Base-by-base conservation (phyloP, 805 yeast species). In the Metschnikowia baotianmanensis region DNA sequence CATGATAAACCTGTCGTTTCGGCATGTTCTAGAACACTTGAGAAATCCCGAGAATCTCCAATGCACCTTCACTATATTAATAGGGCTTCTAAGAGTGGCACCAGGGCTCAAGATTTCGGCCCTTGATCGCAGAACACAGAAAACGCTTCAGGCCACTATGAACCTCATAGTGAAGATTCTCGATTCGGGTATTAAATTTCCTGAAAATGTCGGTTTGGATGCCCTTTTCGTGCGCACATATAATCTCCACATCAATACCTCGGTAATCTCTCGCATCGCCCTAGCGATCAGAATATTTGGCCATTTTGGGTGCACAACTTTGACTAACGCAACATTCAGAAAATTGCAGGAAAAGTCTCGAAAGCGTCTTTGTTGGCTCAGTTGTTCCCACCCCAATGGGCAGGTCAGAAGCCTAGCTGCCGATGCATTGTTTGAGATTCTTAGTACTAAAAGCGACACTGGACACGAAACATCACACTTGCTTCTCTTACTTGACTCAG, bases 171-270 rank as follows among this genome's bases (percentile, higher is more conserved):
- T 69, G 17, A 63, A 62, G 30, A 26, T 76, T 4, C 62, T 74
- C 41, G 79, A 76, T 33, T 43, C 67, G 8, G 63, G 63, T 32
- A 31, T 63, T 2, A 32, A 28, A 6, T 40, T 69, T n/a, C 74
- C 76, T 0, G 19, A 11, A 0, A 40, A 29, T 1, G 62, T 64
- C 31, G 52, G 56, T 19, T 51, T 59, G 15, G 52, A 63, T 26
- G 59, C 66, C 1, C 55, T 80, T 4, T 76, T 65, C 32, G 65
- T 76, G 1, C 61, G 79, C 22, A 58, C 76, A 5, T 79, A 71
- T 62, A 83, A 83, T 52, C 56, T 79, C 24, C 83, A 81, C 39
- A 60, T 83, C 24, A 73, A 72, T 42, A 74, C 78, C 1, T 54
- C 66, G 5, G 69, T 67, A 36, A 32, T 63, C 6, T 41, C 58